Evolutionary conservation across 768 basidiomycete genomes (phyloP).

Genomic region (Rhodotorula paludigena): DNA sequence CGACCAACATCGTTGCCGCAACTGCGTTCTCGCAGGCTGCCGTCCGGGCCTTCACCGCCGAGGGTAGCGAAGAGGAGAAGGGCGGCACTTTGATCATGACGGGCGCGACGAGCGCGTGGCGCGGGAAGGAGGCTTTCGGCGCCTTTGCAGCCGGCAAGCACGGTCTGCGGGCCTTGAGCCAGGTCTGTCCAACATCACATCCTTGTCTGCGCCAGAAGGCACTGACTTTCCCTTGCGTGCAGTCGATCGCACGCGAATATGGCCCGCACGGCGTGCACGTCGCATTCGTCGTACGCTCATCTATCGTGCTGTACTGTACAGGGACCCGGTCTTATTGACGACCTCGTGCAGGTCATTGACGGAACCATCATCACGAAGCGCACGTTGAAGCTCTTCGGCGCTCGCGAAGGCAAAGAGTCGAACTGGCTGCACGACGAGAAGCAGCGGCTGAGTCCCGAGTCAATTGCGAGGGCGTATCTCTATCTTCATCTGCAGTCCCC

Average conservation of each 20-base stretch:
- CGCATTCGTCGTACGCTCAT: constrained; percentile 42
- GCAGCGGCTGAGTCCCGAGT: constrained; percentile 12
- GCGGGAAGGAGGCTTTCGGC: constrained; percentile 23
- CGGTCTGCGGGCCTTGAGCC: constrained; percentile 24
- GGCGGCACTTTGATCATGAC: constrained; percentile 35
- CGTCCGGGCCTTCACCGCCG: constrained; percentile 8
- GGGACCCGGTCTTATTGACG: background rate
- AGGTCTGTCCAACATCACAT: background rate
- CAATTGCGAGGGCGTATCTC: constrained; percentile 30
- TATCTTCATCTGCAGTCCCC: constrained; percentile 24
- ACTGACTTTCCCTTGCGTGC: background rate
- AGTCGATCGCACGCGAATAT: constrained; percentile 46
- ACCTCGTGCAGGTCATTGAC: constrained; percentile 32
- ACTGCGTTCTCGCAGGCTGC: constrained; percentile 29
- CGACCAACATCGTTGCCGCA: constrained; percentile 30
- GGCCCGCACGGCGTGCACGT: constrained; percentile 46
- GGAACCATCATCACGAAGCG: constrained; percentile 32
- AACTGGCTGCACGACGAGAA: constrained; percentile 31
- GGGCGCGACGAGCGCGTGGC: constrained; percentile 31
- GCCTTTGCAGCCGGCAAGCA: constrained; percentile 38
- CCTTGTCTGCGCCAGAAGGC: background rate
- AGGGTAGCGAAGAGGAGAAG: background rate
- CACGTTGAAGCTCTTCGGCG: constrained; percentile 9
- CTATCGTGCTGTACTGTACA: too few species aligned
- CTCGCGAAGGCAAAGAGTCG: background rate